Evolutionary conservation across 371 early-diverging fungal species (phyloP).

Genomic region (Mucor velutinosus): DNA sequence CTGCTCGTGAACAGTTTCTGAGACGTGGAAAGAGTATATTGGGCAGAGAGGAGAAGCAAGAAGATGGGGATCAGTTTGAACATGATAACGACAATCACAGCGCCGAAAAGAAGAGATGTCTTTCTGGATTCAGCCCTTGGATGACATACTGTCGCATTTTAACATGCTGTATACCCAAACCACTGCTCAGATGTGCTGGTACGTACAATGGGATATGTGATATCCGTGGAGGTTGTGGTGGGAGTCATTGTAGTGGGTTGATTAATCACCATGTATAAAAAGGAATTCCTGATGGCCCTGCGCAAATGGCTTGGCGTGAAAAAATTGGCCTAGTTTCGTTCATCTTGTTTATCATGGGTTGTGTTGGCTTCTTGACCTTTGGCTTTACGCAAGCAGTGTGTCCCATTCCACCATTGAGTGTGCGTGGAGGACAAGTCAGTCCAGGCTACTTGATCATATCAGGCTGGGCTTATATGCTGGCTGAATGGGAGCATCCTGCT

Average conservation of each 20-base stretch:
- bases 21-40: constrained; percentile 49
- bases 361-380: constrained; percentile 63
- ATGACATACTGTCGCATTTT: constrained; percentile 55
- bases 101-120: background rate
- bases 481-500: constrained; percentile 55
- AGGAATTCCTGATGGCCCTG: constrained; percentile 50
- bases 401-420: constrained; percentile 31
- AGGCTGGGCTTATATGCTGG: constrained; percentile 59
- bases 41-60: constrained; percentile 39
- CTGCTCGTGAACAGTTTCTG: constrained; percentile 22
- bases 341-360: constrained; percentile 51
- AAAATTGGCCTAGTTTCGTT: constrained; percentile 78
- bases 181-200: constrained; percentile 22
- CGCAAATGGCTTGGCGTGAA: constrained; percentile 85
- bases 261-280: background rate
- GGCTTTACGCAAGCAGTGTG: constrained; percentile 61
- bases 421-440: constrained; percentile 36
- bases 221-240: background rate
- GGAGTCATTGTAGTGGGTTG: background rate
- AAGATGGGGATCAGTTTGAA: constrained; percentile 1
- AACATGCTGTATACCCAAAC: constrained; percentile 59
- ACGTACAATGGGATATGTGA: background rate
- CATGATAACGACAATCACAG: background rate
- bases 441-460: constrained; percentile 49
- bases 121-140: constrained; percentile 38